Evolutionary conservation across 139 green algal species (phyloP).

Genomic region (Monoraphidium neglectum): DNA sequence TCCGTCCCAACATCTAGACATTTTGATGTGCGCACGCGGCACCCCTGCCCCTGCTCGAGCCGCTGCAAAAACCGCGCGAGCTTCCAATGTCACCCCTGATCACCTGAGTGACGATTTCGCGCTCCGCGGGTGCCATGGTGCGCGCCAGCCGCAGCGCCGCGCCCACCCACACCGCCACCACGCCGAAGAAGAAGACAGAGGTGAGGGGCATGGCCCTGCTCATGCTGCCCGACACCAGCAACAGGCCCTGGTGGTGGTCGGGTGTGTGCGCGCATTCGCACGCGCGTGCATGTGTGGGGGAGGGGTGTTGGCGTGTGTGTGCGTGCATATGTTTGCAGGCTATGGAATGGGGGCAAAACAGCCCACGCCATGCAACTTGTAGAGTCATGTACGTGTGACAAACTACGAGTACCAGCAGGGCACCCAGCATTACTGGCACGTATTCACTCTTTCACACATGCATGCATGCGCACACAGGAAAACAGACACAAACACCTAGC

Average conservation of each 20-base stretch:
- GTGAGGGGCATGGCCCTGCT: conserved; percentile 14
- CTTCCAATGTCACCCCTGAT: not conserved
- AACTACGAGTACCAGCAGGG: not conserved
- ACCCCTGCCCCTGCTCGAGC: not conserved
- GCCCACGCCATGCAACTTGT: not conserved
- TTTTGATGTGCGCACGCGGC: not conserved
- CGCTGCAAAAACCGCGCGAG: not conserved
- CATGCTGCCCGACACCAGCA: conserved; percentile 27
- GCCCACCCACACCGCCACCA: conserved; percentile 10
- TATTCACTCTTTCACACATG: not conserved
- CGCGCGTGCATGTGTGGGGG: not conserved
- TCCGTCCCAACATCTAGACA: not conserved
- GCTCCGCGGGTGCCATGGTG: conserved; percentile 1
- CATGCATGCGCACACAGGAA: not conserved
- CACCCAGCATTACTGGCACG: not conserved
- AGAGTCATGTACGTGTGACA: not conserved
- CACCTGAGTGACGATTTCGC: not conserved
- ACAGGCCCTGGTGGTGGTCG: not conserved
- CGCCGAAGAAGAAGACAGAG: conserved; percentile 1
- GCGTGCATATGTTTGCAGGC: not conserved
- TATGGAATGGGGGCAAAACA: not conserved
- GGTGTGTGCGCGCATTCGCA: not conserved
- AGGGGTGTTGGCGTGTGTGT: not conserved
- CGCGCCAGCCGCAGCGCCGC: conserved; percentile 8
- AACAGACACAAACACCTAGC: too few relatives aligned